Evolutionary conservation across 129 eudicot species (phyloP), one percentile per base, ranked within the genome.

Genomic region (Centella asiatica): DNA sequence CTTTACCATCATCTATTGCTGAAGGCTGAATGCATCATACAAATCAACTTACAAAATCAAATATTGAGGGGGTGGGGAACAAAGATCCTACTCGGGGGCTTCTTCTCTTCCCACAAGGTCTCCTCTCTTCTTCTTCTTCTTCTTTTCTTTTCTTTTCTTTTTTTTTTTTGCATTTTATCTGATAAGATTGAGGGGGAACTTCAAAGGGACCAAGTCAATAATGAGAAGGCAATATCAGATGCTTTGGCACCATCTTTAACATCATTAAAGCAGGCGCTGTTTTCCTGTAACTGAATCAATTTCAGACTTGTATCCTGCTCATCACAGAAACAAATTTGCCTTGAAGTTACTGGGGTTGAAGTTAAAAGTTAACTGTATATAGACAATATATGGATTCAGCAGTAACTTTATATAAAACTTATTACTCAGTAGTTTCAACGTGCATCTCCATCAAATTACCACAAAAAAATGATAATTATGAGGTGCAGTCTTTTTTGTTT

Each of bases 211-310:
- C 20, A 14, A 23, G 26, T 20, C 5, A 52, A 14, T 32, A 26
- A 1, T 24, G 1, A 3, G 12, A 23, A 12, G 12, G 32, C 27
- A n/a, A n/a, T 48, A 14, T 51, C 31, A 13, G 12, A 53, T 13
- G 22, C 27, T 3, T n/a, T 24, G 32, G 15, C 27, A 27, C n/a
- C 25, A 20, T 22, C 53, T 26, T 37, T 24, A 24, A 26, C 9
- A 44, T 19, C 64, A 52, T 85, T 80, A 89, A 62, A 89, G 86
- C 34, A 89, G 71, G 15, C 95, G 92, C 55, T 75, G 80, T 71
- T 83, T 85, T 64, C 97, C 97, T 0, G 88, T 85, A 53, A 89
- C 88, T 18, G 97, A 85, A 69, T 89, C 97, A 66, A 85, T 80
- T n/a, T 68, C 67, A 11, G 95, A 78, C 64, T 78, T 83, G 57